Evolutionary conservation across 2,329 filamentous ascomycete species (phyloP).

Genomic region (Fusarium sp.): DNA sequence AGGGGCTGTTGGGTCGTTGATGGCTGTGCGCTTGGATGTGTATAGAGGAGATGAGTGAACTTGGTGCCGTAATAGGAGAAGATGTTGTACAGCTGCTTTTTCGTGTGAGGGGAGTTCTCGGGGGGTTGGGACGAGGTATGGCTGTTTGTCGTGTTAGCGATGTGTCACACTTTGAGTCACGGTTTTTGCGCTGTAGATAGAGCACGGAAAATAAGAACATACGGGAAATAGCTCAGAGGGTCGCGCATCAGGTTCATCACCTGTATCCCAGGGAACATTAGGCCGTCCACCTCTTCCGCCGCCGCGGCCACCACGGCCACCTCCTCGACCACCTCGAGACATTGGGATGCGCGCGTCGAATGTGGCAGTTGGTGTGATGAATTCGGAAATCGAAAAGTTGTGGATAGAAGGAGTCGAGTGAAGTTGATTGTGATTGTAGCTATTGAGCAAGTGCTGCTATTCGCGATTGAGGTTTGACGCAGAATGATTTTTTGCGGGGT

Average conservation of each 20-base stretch:
- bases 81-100: slow-evolving; percentile 59
- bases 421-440: not conserved
- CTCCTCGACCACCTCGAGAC: slow-evolving; percentile 65
- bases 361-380: not conserved
- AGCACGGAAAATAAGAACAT: slow-evolving; percentile 34
- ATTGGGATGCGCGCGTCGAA: slow-evolving; percentile 47
- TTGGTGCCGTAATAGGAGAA: slow-evolving; percentile 67
- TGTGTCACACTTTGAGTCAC: not conserved
- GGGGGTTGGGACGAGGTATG: slow-evolving; percentile 61
- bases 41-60: slow-evolving; percentile 66
- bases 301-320: slow-evolving; percentile 62
- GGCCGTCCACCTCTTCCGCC: slow-evolving; percentile 59
- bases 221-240: slow-evolving; percentile 71
- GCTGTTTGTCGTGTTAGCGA: slow-evolving; percentile 49
- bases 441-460: not conserved
- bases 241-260: slow-evolving; percentile 66
- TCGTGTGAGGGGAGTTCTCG: slow-evolving; percentile 58
- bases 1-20: slow-evolving; percentile 54
- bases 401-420: not conserved
- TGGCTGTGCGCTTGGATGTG: slow-evolving; percentile 62
- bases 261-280: slow-evolving; percentile 63
- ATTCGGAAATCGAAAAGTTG: not conserved
- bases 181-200: not conserved
- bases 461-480: slow-evolving; percentile 25
- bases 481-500: slow-evolving; percentile 42